Evolutionary conservation across 768 basidiomycete species (phyloP), one percentile per base, ranked within the genome.

Genomic region (Xerocomus spinulosus): DNA sequence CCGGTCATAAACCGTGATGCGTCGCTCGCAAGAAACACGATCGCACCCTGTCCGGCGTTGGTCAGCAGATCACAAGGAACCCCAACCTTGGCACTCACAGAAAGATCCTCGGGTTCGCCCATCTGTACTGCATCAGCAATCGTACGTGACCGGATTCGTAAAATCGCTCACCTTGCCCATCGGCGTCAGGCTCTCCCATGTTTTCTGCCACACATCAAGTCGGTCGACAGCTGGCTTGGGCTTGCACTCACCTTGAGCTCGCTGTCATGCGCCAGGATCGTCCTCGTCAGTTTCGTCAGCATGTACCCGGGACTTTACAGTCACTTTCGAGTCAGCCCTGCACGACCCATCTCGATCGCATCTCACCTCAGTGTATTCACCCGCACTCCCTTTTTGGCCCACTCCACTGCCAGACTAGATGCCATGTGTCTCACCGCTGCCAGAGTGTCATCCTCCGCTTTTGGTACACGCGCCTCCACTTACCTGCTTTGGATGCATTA

Each of bases 291-390:
- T 68, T 88, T 85, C 7, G 93, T 96, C 49, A 91, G 70, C 83
- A 95, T 95, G 73, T 98, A 98, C 9, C 95, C 94, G 18, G 92
- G 92, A 57, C 89, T 91, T n/a, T n/a, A n/a, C n/a, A n/a, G n/a
- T n/a, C n/a, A n/a, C n/a, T n/a, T 2, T 35, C 32, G 24, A 20
- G 35, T 51, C 51, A 24, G 37, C 28, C 26, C 14, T 15, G 14
- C 7, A 15, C 15, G 8, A 15, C 48, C 49, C 37, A 47, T n/a
- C 29, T 14, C 26, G 21, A 5, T 21, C 15, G 1, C 37, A 28
- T 51, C 66, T 44, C 53, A 82, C 85, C 84, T 88, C 39, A 89
- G 62, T 44, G 82, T 73, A 66, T 95, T 95, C 47, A 95, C 92
- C 44, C 92, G 81, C 50, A 94, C 83, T 39, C 83, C 83, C 54